Base-by-base conservation (phyloP, 1,284 basidiomycete genomes). In the Grifola frondosa region DNA sequence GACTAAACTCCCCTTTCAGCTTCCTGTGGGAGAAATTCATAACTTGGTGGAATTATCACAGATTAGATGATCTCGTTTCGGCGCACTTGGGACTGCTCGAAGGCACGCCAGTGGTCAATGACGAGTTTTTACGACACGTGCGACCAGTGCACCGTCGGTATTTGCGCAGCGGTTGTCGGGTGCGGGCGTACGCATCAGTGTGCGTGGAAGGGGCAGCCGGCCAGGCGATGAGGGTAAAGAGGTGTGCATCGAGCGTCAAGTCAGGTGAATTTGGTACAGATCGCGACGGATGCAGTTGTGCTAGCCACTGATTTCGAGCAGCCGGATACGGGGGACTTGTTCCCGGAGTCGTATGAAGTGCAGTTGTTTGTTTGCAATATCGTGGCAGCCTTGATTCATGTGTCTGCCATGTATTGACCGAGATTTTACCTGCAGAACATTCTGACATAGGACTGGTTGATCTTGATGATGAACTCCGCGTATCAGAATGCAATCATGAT, bases 401-500 rank as follows among this genome's bases (percentile, higher is more conserved):
- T 4, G 10, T 4, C 2, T 20, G n/a, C 33, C 11, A 22, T 35
- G 16, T 40, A 71, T 63, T 65, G 74, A 19, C 80, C 80, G 20
- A 74, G 81, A 48, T 60, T 83, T 51, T 84, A 84, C 51, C 65
- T 84, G 16, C 81, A 84, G 50, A 81, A 78, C 47, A 84, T 85
- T 65, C 69, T 73, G 3, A 76, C 78, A 2, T 71, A 77, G 49
- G 77, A 81, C 57, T 80, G 77, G 72, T 73, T 71, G 4, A 62
- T 83, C 1, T 61, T 81, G 19, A 65, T 76, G 63, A 82, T 79
- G 10, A 84, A 84, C 53, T 75, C 78, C 6, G 63, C 78, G 3
- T 78, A 81, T 56, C 60, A 71, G 50, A 76, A 78, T 50, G 75
- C 71, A 1, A 76, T 78, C 37, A 74, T 73, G 6, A 53, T 48